phyloP scores from a whole-genome alignment of 176 grass and related monocot species.

The bread wheat (Triticum aestivum) region DNA sequence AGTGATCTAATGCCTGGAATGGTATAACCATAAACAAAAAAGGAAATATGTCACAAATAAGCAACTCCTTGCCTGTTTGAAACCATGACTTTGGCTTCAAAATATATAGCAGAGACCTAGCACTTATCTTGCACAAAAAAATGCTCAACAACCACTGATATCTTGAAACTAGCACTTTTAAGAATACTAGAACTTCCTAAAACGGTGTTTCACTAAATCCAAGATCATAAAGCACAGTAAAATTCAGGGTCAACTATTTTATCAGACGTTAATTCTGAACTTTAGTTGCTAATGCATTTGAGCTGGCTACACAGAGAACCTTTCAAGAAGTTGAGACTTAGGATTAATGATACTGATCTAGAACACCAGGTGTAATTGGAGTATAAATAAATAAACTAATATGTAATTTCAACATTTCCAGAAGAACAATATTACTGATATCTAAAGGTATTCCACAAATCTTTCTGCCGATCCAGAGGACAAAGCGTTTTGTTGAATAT shows the following conservation, averaged over 20 bases:
- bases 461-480: neutral
- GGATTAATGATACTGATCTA: neutral
- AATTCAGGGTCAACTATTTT: neutral
- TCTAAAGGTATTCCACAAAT: neutral
- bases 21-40: constrained; percentile 24
- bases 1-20: constrained; percentile 78
- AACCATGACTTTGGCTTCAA: neutral
- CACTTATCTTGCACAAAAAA: neutral
- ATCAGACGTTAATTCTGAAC: constrained; percentile 5
- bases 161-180: neutral
- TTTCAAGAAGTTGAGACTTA: neutral
- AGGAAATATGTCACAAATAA: constrained; percentile 11
- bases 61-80: neutral
- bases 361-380: neutral
- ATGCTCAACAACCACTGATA: neutral
- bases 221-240: neutral
- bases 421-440: neutral
- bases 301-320: neutral
- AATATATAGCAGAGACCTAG: constrained; percentile 3
- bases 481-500: neutral
- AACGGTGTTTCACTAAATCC: constrained; percentile 24
- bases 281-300: neutral
- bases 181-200: neutral
- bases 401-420: constrained; percentile 16
- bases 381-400: neutral